Conservation (phyloP, 2,329 filamentous ascomycete species). For the Colletotrichum coccodes region DNA sequence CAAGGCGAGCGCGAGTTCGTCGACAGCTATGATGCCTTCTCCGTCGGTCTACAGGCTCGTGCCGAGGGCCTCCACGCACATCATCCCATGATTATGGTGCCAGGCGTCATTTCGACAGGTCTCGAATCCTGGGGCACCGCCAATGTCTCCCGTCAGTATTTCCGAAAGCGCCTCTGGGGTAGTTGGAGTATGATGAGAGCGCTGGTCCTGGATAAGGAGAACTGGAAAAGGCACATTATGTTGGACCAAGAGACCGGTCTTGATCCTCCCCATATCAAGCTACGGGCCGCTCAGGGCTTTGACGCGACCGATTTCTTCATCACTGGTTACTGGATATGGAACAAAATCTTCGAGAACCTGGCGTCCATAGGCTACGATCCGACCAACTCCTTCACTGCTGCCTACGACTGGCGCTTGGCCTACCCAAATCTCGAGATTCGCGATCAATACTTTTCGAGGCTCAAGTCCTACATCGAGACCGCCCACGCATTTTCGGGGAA, state of each 20-base stretch:
- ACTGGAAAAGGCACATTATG: conserved; percentile 98
- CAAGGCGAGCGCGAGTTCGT: conserved; percentile 85
- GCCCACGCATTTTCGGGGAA: conserved; percentile 77
- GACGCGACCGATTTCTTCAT: conserved; percentile 97
- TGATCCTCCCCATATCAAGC: conserved; percentile 89
- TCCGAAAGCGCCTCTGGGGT: conserved; percentile 94
- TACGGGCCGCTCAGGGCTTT: conserved; percentile 94
- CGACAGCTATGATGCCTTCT: conserved; percentile 92
- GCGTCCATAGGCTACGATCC: conserved; percentile 97
- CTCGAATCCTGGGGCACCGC: conserved; percentile 97
- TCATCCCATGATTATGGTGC: conserved; percentile 96
- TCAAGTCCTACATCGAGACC: conserved; percentile 91
- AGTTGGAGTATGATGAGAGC: conserved; percentile 99
- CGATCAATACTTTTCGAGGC: conserved; percentile 91
- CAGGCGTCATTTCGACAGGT: conserved; percentile 96
- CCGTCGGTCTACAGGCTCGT: conserved; percentile 85
- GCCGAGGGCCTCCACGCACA: conserved; percentile 83
- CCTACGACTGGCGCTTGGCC: conserved; percentile 91
- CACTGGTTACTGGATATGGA: conserved; percentile 97
- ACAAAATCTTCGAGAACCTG: conserved; percentile 96
- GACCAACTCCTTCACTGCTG: conserved; percentile 74
- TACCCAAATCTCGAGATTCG: conserved; percentile 90
- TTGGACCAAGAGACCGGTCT: conserved; percentile 90
- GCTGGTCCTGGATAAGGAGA: conserved; percentile 89
- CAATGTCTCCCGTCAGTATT: conserved; percentile 86